Conservation (phyloP, 1,284 basidiomycete species). For the Ustilago loliicola region DNA sequence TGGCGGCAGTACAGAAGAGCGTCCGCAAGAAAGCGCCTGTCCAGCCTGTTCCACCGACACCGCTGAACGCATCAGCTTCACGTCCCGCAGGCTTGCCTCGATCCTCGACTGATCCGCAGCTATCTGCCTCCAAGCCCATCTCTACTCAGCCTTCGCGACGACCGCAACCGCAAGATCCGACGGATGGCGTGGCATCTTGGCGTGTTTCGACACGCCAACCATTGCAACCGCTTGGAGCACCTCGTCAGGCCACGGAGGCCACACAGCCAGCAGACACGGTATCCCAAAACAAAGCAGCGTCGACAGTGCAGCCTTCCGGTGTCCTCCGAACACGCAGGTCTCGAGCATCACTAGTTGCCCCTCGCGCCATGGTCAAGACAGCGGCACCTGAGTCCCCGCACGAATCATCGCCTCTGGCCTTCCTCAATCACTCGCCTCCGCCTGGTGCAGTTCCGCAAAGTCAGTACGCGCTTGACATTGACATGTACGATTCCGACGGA, state of each 20-base stretch:
- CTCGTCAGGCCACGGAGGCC: constrained; percentile 12
- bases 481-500: constrained; percentile 47
- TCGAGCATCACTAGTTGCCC: constrained; percentile 22
- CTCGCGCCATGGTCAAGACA: constrained; percentile 32
- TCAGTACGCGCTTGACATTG: constrained; percentile 39
- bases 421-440: constrained; percentile 21
- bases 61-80: constrained; percentile 12
- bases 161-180: background rate
- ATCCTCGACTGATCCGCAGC: constrained; percentile 47
- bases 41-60: constrained; percentile 18
- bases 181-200: background rate
- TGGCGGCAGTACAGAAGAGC: constrained; percentile 66
- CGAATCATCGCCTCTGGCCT: constrained; percentile 4
- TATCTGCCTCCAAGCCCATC: constrained; percentile 40
- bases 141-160: constrained; percentile 19
- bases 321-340: constrained; percentile 22
- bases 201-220: constrained; percentile 16
- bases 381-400: constrained; percentile 24
- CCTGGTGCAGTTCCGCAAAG: constrained; percentile 10
- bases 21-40: constrained; percentile 59
- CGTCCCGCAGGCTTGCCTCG: constrained; percentile 29
- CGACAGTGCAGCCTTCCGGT: constrained; percentile 2
- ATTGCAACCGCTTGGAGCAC: constrained; percentile 27
- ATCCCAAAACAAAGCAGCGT: background rate
- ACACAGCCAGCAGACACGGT: background rate